Evolutionary conservation across 2,329 filamentous ascomycete species (phyloP), one percentile per base, ranked within the genome.

Genomic region (Claviceps cyperi): DNA sequence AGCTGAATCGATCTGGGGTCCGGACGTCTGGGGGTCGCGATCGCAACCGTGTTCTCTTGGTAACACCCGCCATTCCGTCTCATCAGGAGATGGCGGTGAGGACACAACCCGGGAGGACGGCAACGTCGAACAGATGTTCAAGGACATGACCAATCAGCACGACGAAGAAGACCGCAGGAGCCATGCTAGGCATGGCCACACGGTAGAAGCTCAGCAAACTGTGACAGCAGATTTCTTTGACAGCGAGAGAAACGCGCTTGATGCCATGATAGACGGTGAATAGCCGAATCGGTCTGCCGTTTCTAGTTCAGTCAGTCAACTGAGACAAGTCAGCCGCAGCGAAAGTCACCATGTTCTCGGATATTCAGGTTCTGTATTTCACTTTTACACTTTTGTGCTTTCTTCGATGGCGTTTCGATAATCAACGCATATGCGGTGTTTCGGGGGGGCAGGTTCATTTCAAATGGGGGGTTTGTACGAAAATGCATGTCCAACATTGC

Each of bases 51-150:
- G 62, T 4, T 64, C 63, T 9, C 60, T 64, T 32, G 55, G 58
- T 21, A 56, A 60, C 13, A 52, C 52, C 4, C 55, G 52, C 21
- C 56, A 58, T 43, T 58, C 61, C 9, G 57, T 65, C 45, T 55
- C 62, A 2, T 59, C 62, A 0, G 53, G 51, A 9, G 56, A 57
- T 6, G 56, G 63, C 47, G 61, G 63, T 39, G 59, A 60, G n/a
- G 54, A 60, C 50, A 60, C 61, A 53, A 66, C 62, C 50, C 57
- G 63, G 5, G 69, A 71, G 37, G 72, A 73, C 17, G 68, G 67
- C 43, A 73, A 71, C 24, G 73, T 75, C 4, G 72, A 76, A 50
- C 72, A 71, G 55, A 77, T 78, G 72, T 77, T 78, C 58, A 67
- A 72, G 43, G 75, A 77, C 43, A 68, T 78, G 55, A 76, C 74